Evolutionary conservation across 345 rosid species (phyloP).

Genomic region (Eucalyptus microcorys): DNA sequence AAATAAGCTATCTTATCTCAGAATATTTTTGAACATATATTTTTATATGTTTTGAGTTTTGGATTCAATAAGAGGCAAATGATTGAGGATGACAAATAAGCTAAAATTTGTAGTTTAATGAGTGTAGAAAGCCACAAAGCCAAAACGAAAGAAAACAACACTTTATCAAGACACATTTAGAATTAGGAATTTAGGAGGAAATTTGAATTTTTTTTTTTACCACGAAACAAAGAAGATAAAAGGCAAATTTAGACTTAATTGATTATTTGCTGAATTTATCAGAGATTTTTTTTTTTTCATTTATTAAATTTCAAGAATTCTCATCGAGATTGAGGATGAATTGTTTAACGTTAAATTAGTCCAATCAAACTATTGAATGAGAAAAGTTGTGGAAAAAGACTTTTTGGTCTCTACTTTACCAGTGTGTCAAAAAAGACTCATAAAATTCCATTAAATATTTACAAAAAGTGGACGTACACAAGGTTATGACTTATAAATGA

Average conservation of each 20-base stretch:
- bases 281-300: background rate
- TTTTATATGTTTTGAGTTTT: background rate
- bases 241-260: background rate
- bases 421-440: fast-evolving
- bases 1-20: background rate
- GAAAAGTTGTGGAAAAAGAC: background rate
- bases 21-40: background rate
- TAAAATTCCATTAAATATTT: background rate
- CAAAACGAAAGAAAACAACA: background rate
- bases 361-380: background rate
- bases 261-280: background rate
- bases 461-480: background rate
- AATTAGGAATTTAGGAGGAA: background rate
- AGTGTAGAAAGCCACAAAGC: background rate
- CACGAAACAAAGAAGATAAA: background rate
- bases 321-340: background rate
- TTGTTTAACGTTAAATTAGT: background rate
- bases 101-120: background rate
- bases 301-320: background rate
- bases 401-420: background rate
- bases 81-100: background rate
- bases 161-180: background rate
- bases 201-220: background rate
- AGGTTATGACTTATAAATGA: background rate
- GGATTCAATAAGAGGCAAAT: background rate